Evolutionary conservation across 192 early-diverging fungal genomes (phyloP).

Genomic region (Backusella circina): DNA sequence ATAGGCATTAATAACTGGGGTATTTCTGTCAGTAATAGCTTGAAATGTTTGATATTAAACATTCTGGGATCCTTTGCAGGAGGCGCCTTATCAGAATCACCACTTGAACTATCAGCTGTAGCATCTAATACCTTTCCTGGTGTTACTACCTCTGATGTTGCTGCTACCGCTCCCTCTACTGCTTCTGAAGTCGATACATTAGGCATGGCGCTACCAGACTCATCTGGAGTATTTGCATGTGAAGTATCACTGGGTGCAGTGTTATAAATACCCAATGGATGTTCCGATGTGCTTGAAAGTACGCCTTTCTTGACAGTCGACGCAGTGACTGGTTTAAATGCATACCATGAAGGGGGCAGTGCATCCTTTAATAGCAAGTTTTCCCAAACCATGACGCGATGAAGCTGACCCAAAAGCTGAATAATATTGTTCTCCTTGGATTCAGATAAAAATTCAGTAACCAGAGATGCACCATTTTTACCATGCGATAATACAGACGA

Average conservation of each 20-base stretch:
- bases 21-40: slow-evolving; percentile 63
- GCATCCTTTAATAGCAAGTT: slow-evolving; percentile 50
- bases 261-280: slow-evolving; percentile 26
- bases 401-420: slow-evolving; percentile 51
- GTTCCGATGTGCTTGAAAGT: slow-evolving; percentile 2
- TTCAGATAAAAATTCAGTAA: slow-evolving; percentile 58
- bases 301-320: slow-evolving; percentile 27
- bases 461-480: slow-evolving; percentile 54
- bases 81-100: slow-evolving; percentile 14
- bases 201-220: neutral
- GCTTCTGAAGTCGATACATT: neutral
- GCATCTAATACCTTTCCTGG: neutral
- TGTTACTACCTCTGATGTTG: neutral
- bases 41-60: slow-evolving; percentile 63
- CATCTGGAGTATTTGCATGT: neutral
- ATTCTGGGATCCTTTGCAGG: slow-evolving; percentile 52
- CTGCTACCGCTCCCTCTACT: slow-evolving; percentile 12
- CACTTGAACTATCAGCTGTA: slow-evolving; percentile 11
- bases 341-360: slow-evolving; percentile 71
- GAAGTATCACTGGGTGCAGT: neutral
- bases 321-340: slow-evolving; percentile 27
- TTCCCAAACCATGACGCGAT: slow-evolving; percentile 66
- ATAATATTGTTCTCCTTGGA: slow-evolving; percentile 46
- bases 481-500: slow-evolving; percentile 62
- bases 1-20: slow-evolving; percentile 56